These are phyloP conservation scores for Neophaeococcomyces mojaviensis DNA, from an alignment of 2,329 filamentous ascomycete species.

Conservation along the genomic window DNA sequence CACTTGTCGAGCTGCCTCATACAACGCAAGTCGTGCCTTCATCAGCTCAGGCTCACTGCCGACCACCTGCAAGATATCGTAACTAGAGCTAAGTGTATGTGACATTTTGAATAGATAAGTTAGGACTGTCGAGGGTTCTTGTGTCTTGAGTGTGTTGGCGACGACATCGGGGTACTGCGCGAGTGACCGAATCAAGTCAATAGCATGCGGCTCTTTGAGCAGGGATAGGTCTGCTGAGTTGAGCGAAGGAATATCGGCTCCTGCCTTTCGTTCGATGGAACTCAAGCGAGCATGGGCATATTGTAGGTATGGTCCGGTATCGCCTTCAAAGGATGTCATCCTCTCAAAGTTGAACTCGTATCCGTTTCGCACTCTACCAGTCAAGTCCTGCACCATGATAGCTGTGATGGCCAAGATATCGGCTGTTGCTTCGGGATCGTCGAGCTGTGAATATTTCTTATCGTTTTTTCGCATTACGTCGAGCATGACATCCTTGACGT, in stretches of 20 bases:
- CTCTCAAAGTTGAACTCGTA: slow-evolving; percentile 59
- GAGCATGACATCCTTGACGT: slow-evolving; percentile 93
- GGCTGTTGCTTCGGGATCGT: slow-evolving; percentile 70
- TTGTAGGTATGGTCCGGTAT: slow-evolving; percentile 59
- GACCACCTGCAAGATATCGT: slow-evolving; percentile 56
- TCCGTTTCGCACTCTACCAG: slow-evolving; percentile 68
- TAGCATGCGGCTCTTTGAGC: slow-evolving; percentile 54
- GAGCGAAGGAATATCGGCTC: slow-evolving; percentile 41
- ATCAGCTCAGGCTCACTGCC: slow-evolving; percentile 51
- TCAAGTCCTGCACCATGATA: slow-evolving; percentile 98
- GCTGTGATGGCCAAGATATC: slow-evolving; percentile 87
- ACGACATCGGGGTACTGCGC: slow-evolving; percentile 60
- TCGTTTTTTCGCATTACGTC: slow-evolving; percentile 90
- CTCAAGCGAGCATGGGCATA: slow-evolving; percentile 56
- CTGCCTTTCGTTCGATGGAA: slow-evolving; percentile 52
- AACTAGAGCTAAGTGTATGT: slow-evolving; percentile 53
- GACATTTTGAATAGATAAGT: slow-evolving; percentile 62
- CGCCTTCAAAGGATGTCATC: slow-evolving; percentile 60
- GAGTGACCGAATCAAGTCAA: slow-evolving; percentile 54
- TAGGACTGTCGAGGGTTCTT: slow-evolving; percentile 60
- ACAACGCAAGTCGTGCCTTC: slow-evolving; percentile 55
- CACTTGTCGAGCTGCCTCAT: slow-evolving; percentile 55
- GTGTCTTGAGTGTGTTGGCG: slow-evolving; percentile 54
- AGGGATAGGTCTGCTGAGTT: slow-evolving; percentile 50
- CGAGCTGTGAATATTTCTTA: slow-evolving; percentile 83